Evolutionary conservation across 2,329 filamentous ascomycete genomes (phyloP).

Genomic region (Knufia fluminis): DNA sequence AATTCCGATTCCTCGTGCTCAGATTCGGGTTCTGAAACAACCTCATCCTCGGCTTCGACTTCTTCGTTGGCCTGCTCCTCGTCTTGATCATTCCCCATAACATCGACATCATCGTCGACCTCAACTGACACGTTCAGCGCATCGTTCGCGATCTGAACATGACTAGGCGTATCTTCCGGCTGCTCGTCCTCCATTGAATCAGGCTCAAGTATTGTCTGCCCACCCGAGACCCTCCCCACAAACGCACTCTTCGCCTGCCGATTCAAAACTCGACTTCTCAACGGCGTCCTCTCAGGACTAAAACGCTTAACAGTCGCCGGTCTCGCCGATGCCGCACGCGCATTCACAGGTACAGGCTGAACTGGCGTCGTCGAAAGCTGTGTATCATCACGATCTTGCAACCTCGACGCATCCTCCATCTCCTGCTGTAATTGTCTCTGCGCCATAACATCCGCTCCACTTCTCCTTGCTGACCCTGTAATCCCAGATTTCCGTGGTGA

Average conservation of each 20-base stretch:
- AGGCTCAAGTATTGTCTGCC: conserved; percentile 3
- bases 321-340: conserved; percentile 3
- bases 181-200: conserved; percentile 3
- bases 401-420: conserved; percentile 21
- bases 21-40: not conserved
- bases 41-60: conserved; percentile 10
- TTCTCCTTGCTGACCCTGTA: conserved; percentile 35
- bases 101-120: conserved; percentile 6
- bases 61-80: conserved; percentile 22
- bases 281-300: conserved; percentile 10
- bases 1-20: conserved; percentile 12
- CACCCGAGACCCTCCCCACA: conserved; percentile 5
- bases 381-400: conserved; percentile 9
- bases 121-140: not conserved
- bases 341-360: not conserved
- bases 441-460: conserved; percentile 33
- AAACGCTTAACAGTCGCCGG: conserved; percentile 8
- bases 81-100: conserved; percentile 11
- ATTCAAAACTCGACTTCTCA: not conserved
- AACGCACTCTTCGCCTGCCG: conserved; percentile 2
- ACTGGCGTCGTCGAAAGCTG: conserved; percentile 1
- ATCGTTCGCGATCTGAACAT: not conserved
- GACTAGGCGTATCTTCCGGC: conserved; percentile 9
- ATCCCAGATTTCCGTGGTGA: conserved; percentile 39
- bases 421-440: conserved; percentile 24